phyloP scores from a whole-genome alignment of 1,284 basidiomycete genomes.

The Malassezia slooffiae region DNA sequence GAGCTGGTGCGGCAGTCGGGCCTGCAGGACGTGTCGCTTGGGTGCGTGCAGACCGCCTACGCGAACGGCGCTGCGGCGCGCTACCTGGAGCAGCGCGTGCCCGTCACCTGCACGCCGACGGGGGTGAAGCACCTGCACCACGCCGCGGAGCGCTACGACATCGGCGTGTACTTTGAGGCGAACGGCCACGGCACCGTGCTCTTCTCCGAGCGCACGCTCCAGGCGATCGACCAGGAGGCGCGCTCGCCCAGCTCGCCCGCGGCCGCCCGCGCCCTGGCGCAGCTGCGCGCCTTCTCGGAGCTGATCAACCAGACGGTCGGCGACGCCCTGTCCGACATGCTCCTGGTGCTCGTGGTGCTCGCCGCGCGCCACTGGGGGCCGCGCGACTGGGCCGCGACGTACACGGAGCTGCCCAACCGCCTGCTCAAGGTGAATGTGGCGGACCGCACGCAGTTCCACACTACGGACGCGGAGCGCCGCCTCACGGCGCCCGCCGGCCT shows the following conservation, averaged over 20 bases:
- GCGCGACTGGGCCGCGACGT: constrained; percentile 82
- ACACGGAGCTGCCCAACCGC: constrained; percentile 87
- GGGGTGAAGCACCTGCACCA: constrained; percentile 98
- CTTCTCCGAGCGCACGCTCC: constrained; percentile 56
- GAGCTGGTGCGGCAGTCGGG: constrained; percentile 59
- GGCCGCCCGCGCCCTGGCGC: constrained; percentile 52
- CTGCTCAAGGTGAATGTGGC: constrained; percentile 88
- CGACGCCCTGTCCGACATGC: constrained; percentile 89
- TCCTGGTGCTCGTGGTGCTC: constrained; percentile 86
- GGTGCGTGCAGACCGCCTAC: constrained; percentile 93
- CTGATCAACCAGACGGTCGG: constrained; percentile 98
- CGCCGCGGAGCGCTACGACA: constrained; percentile 81
- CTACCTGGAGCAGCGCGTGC: constrained; percentile 58
- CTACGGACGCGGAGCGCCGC: constrained; percentile 83
- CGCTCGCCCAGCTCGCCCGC: constrained; percentile 71
- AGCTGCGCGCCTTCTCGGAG: constrained; percentile 55
- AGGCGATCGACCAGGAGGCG: constrained; percentile 52
- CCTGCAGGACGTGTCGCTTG: constrained; percentile 36
- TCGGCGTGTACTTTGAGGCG: constrained; percentile 98
- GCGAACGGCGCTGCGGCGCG: constrained; percentile 95
- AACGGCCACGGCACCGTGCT: constrained; percentile 97
- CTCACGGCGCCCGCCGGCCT: constrained; percentile 68
- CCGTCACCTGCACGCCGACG: constrained; percentile 88
- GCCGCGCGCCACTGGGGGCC: constrained; percentile 54
- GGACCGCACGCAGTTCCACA: constrained; percentile 74